Evolutionary conservation across 2,329 filamentous ascomycete genomes (phyloP), one percentile per base, ranked within the genome.

Genomic region (Fusarium setosum): DNA sequence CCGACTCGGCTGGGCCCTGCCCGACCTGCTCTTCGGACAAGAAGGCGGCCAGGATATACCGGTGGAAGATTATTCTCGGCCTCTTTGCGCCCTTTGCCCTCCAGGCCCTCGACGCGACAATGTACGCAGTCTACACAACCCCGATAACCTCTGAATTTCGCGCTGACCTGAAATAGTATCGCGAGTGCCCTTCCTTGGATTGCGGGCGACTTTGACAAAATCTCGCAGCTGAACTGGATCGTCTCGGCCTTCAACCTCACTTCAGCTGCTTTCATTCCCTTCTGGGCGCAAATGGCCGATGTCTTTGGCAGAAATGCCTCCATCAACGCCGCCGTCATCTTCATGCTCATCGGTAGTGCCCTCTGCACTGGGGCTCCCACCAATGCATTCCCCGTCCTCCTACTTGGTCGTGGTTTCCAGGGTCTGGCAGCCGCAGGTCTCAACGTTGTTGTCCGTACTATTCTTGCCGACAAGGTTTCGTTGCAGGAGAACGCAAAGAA

Each of bases 231-330:
- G 3, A 91, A 90, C 70, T 91, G 88, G 88, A 90, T 92, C 70
- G 85, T 91, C 17, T 89, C 89, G 0, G 82, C 88, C 7, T 92
- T 91, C 75, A 91, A 88, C 51, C 79, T 92, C 13, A 89, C 88
- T 1, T 86, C 87, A 0, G 88, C 89, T 2, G 85, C 88, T 2
- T 91, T 91, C 65, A 88, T 91, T 9, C 89, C 89, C 4, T 84
- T 86, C 51, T 91, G 88, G 77, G 87, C 86, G 2, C 88, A 91
- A 67, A 80, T 89, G 41, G 84, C 87, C 15, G 87, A 92, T 65
- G 82, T 91, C 24, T 90, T 89, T 66, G 89, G 89, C 15, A 83
- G 89, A 3, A 85, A 90, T 70, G 78, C 77, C 6, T 80, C 85
- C 6, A 77, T 92, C 8, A 87, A 90, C 47, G 77, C 82, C 9